Evolutionary conservation across 768 basidiomycete genomes (phyloP), one percentile per base, ranked within the genome.

Genomic region (Mycena alexandri): DNA sequence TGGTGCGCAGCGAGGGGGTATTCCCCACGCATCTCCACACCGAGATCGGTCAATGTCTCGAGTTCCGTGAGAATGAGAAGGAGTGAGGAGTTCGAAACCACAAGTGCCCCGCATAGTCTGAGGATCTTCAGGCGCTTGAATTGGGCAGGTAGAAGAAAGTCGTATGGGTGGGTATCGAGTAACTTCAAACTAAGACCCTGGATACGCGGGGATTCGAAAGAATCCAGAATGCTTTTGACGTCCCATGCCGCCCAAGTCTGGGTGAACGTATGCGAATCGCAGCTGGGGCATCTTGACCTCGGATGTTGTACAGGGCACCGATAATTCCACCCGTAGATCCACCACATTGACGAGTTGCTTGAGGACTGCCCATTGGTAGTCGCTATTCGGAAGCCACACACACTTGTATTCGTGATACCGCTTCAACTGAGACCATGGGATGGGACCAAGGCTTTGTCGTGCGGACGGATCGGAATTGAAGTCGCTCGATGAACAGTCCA

Each of bases 331-430:
- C n/a, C 63, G 55, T 11, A 64, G 25, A 21, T 55, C 47, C 38
- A 48, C 54, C 7, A 54, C 34, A 19, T 25, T 36, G 22, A n/a
- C 24, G 46, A 63, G 62, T 29, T 63, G 44, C 9, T 25, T 6
- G 24, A 63, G 11, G 22, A 57, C 50, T 1, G 33, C 24, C 63
- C 63, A 64, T 38, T 50, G 55, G 36, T 25, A 38, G 2, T 19
- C 46, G 29, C 10, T 1, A 14, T 57, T 10, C 14, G 46, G 25
- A 33, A n/a, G 6, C 63, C 63, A 64, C 25, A 2, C 13, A 24
- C 47, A 33, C 13, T 19, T 21, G n/a, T 46, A 47, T 25, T 63
- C 61, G 5, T 53, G 50, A 29, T 62, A 62, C 34, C 62, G 54
- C 44, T 38, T 9, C 44, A 63, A 21, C 54, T 48, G 55, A 2